phyloP scores from a whole-genome alignment of 1,139 yeast genomes.

The Suhomyces anneliseae region DNA sequence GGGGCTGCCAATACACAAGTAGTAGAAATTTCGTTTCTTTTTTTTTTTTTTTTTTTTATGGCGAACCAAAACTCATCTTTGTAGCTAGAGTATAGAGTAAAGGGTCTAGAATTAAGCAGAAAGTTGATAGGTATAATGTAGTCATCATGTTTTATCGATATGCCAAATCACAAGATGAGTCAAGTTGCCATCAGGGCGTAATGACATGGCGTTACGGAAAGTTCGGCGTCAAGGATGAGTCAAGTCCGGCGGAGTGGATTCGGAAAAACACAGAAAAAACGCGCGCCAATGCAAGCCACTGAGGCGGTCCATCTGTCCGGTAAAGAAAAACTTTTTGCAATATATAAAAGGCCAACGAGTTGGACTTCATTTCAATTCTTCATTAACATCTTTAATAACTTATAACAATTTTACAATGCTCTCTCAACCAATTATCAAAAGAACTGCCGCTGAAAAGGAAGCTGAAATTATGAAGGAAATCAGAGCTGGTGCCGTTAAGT shows the following conservation, averaged over 20 bases:
- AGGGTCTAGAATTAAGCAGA: too few relatives aligned
- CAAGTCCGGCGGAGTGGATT: constrained; percentile 2
- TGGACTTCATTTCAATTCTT: not conserved
- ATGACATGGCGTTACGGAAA: not conserved
- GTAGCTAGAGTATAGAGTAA: too few relatives aligned
- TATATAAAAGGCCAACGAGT: constrained; percentile 6
- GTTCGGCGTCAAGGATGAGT: constrained; percentile 3
- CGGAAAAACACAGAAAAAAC: constrained; percentile 3
- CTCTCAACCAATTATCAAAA: constrained; percentile 11
- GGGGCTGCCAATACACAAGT: too few relatives aligned
- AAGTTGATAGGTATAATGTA: too few relatives aligned
- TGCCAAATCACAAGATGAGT: not conserved
- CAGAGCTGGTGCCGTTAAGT: constrained; percentile 36
- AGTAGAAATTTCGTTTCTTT: too few relatives aligned
- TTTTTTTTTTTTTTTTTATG: too few relatives aligned
- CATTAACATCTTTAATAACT: not conserved
- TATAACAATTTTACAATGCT: constrained; percentile 13
- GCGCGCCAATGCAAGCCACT: not conserved
- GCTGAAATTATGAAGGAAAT: constrained; percentile 51
- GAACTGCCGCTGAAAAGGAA: constrained; percentile 40
- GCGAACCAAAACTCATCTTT: too few relatives aligned
- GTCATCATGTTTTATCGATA: too few relatives aligned
- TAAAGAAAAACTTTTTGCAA: constrained; percentile 4
- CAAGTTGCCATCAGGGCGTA: not conserved
- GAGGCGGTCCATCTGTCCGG: constrained; percentile 7